Evolutionary conservation across 2,329 filamentous ascomycete genomes (phyloP).

Genomic region (Paramyrothecium sp.): DNA sequence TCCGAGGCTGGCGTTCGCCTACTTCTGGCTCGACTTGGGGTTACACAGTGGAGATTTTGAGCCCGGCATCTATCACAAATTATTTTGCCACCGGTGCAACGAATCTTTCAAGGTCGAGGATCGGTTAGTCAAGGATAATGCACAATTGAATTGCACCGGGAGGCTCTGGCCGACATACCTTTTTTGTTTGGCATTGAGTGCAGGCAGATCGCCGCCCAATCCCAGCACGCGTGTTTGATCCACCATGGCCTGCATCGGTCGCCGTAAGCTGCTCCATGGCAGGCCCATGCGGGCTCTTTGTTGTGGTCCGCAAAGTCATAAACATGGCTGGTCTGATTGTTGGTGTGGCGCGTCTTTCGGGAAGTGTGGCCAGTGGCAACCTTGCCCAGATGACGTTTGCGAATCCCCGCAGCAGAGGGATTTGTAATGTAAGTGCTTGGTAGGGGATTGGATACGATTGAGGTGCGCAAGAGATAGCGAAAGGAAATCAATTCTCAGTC

Average conservation of each 20-base stretch:
- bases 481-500: too few relatives aligned
- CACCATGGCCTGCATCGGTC: constrained; percentile 3
- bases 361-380: too few relatives aligned
- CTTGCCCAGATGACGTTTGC: too few relatives aligned
- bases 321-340: constrained; percentile 5
- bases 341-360: too few relatives aligned
- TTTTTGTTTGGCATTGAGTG: constrained; percentile 8
- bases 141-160: neutral
- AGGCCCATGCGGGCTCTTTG: neutral
- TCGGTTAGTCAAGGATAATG: too few relatives aligned
- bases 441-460: too few relatives aligned
- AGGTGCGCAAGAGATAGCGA: too few relatives aligned
- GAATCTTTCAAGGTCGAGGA: constrained; percentile 1
- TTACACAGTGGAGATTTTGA: constrained; percentile 5
- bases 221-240: constrained; percentile 5
- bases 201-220: constrained; percentile 9
- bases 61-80: constrained; percentile 9
- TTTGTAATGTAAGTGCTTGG: too few relatives aligned
- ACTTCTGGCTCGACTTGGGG: neutral
- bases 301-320: constrained; percentile 8
- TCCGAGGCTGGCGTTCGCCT: too few relatives aligned
- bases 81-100: constrained; percentile 7
- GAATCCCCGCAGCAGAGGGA: too few relatives aligned
- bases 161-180: constrained; percentile 4
- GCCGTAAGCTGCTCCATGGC: constrained; percentile 8